Percentiles rank a stretch among this genome's conserved stretches.
These are phyloP conservation scores for Colletotrichum sp. DNA, from an alignment of 2,329 filamentous ascomycete species.

Conservation along the genomic window DNA sequence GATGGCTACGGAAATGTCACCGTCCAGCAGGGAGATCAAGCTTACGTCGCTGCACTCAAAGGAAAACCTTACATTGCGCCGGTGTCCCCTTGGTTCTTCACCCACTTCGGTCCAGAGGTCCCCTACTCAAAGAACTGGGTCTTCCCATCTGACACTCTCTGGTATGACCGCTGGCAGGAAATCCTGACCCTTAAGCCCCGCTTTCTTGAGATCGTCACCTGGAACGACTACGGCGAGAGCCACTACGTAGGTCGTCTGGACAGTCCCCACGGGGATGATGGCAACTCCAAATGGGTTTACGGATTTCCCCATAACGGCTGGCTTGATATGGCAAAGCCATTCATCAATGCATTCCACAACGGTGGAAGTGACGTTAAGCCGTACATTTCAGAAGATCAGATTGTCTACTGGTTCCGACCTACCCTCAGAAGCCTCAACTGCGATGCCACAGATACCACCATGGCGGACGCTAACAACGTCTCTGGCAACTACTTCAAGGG, in stretches of 20 bases:
- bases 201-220: slow-evolving; percentile 52
- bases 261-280: slow-evolving; percentile 45
- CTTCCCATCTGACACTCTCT: slow-evolving; percentile 63
- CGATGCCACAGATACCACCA: slow-evolving; percentile 57
- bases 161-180: slow-evolving; percentile 62
- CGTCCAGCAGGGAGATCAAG: slow-evolving; percentile 42
- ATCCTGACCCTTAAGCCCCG: slow-evolving; percentile 49
- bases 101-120: slow-evolving; percentile 50
- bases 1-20: slow-evolving; percentile 40
- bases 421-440: slow-evolving; percentile 51
- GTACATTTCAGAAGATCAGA: slow-evolving; percentile 53
- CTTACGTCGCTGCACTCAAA: slow-evolving; percentile 38
- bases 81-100: slow-evolving; percentile 50
- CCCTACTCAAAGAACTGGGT: slow-evolving; percentile 60
- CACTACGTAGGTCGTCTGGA: slow-evolving; percentile 57
- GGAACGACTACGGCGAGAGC: slow-evolving; percentile 59
- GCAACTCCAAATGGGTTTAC: slow-evolving; percentile 54
- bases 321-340: slow-evolving; percentile 58
- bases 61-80: slow-evolving; percentile 55
- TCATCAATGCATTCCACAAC: slow-evolving; percentile 57
- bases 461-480: slow-evolving; percentile 45
- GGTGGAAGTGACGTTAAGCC: slow-evolving; percentile 41
- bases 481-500: slow-evolving; percentile 59
- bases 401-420: slow-evolving; percentile 63
- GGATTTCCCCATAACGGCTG: slow-evolving; percentile 54